phyloP scores from a whole-genome alignment of 75 land plant species.

The Pseudotsuga menziesii region DNA sequence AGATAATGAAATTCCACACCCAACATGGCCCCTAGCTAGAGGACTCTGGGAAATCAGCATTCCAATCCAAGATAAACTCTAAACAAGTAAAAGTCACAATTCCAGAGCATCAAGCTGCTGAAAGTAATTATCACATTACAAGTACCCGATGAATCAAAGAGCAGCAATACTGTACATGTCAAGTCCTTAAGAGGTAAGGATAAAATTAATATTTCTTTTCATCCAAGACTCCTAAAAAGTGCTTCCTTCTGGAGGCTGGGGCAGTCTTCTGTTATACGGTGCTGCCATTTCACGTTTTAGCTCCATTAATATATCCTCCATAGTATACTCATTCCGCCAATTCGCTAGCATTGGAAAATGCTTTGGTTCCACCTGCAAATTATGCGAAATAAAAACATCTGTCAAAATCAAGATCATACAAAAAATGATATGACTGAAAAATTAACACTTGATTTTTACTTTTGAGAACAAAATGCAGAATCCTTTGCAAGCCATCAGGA shows the following conservation, averaged over 20 bases:
- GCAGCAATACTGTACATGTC: constrained; percentile 11
- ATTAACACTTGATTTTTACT: too few relatives aligned
- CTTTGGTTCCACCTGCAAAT: constrained; percentile 47
- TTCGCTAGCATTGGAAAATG: constrained; percentile 42
- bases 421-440: background rate
- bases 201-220: background rate
- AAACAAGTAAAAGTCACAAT: too few relatives aligned
- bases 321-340: constrained; percentile 49
- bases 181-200: background rate
- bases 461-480: too few relatives aligned
- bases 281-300: constrained; percentile 57
- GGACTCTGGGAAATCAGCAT: too few relatives aligned
- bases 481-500: too few relatives aligned
- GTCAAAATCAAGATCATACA: background rate
- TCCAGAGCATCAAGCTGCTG: too few relatives aligned
- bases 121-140: too few relatives aligned
- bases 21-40: too few relatives aligned
- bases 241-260: constrained; percentile 56
- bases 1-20: too few relatives aligned
- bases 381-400: background rate
- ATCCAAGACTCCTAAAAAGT: constrained; percentile 17
- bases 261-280: constrained; percentile 44
- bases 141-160: background rate
- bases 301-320: constrained; percentile 53
- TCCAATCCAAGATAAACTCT: too few relatives aligned